These are phyloP conservation scores for Aspergillus sparsus DNA, from an alignment of 495 filamentous ascomycete species.

Conservation along the genomic window DNA sequence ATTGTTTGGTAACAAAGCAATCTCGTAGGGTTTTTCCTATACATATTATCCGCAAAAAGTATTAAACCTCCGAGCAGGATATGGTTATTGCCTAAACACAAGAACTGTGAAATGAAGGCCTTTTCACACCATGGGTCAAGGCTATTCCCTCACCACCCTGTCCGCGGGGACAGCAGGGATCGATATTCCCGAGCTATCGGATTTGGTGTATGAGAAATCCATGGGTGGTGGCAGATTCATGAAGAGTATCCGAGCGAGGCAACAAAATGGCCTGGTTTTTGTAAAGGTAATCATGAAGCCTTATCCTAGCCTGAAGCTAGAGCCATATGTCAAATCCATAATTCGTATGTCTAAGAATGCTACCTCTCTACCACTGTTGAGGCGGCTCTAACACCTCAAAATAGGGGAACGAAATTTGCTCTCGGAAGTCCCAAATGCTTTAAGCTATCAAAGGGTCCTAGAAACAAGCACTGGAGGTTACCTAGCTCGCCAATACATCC, in stretches of 20 bases:
- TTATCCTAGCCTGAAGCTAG: slow-evolving; percentile 71
- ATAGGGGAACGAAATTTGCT: slow-evolving; percentile 79
- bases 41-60: neutral
- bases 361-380: slow-evolving; percentile 1
- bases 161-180: slow-evolving; percentile 89
- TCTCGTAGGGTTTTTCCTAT: slow-evolving; percentile 6
- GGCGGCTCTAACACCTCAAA: slow-evolving; percentile 26
- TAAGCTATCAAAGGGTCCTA: slow-evolving; percentile 84
- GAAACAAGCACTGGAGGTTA: slow-evolving; percentile 91
- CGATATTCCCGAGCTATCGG: slow-evolving; percentile 87
- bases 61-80: slow-evolving; percentile 5
- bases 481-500: slow-evolving; percentile 92
- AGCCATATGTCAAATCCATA: slow-evolving; percentile 72
- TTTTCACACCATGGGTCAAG: slow-evolving; percentile 80
- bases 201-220: slow-evolving; percentile 87
- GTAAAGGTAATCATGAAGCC: slow-evolving; percentile 96
- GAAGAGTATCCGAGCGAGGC: slow-evolving; percentile 89
- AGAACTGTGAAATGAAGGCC: slow-evolving; percentile 38
- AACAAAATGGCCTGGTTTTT: slow-evolving; percentile 85
- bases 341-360: slow-evolving; percentile 55
- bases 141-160: slow-evolving; percentile 87
- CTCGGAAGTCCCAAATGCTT: slow-evolving; percentile 83
- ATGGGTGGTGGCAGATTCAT: slow-evolving; percentile 94
- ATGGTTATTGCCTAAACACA: neutral
- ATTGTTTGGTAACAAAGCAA: slow-evolving; percentile 5